Evolutionary conservation across 345 rosid genomes (phyloP), one percentile per base, ranked within the genome.

Genomic region (Eucalyptus guilfoylei): DNA sequence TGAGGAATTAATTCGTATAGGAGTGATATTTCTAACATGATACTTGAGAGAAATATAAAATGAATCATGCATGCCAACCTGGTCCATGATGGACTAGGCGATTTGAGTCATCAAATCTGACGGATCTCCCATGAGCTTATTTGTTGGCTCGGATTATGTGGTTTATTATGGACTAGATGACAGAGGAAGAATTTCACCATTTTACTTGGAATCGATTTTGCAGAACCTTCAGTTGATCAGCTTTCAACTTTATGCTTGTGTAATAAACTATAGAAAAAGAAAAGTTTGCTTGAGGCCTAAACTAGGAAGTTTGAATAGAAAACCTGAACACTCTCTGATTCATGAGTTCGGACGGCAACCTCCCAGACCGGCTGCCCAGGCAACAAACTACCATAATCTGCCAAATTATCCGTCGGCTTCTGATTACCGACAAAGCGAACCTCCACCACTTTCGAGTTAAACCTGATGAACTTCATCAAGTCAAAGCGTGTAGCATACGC

Each of bases 281-380:
- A 76, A 40, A 40, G 28, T 76, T 40, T 76, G 83, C 47, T 76
- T 76, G 47, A 76, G 83, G 83, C 47, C 83, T 76, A 76, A 37
- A 76, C 47, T 76, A 6, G 83, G 83, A 76, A 76, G 47, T 37
- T 76, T 76, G 83, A 17, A 28, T 58, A 21, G 9, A 58, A 12
- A 42, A 97, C 99, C 97, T 97, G 93, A 87, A 95, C 91, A 86
- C 90, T 89, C 17, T 95, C 93, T 4, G 96, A 92, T 47, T 92
- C 47, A 40, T 40, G 83, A 40, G 47, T 21, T 40, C 42, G 91
- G 67, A 97, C 95, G 1, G 96, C 96, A 60, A 96, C 96, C 91
- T 97, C 97, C 99, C 99, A 97, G 3, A 93, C 95, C 3, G 97
- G 97, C 15, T 88, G 94, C 26, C 96, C 99, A 0, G 94, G 90